Evolutionary conservation across 2,329 filamentous ascomycete genomes (phyloP), one percentile per base, ranked within the genome.

Genomic region (Phaeomoniella chlamydospora): DNA sequence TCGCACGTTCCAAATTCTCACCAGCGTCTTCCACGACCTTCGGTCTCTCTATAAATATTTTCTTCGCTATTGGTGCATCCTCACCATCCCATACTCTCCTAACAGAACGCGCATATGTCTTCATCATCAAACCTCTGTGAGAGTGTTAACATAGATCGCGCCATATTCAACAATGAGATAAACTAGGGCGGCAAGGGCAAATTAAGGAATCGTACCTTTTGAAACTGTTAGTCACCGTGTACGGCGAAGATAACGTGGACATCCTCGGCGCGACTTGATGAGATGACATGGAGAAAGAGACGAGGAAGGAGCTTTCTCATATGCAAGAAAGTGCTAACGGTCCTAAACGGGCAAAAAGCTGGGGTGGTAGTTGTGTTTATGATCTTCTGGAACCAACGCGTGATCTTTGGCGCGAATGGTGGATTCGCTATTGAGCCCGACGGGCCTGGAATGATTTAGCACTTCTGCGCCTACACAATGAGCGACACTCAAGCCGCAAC

Each of bases 161-260:
- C 22, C n/a, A n/a, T n/a, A n/a, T n/a, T n/a, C n/a, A n/a, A n/a
- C n/a, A n/a, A n/a, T n/a, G n/a, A n/a, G n/a, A 32, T 37, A 38
- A 30, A 19, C 40, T 35, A 18, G 15, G 26, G 33, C 30, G 34
- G 33, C 14, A 17, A 26, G 33, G 34, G 18, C n/a, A 26, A 19
- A 29, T 15, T 18, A 17, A 13, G 31, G 36, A 16, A 32, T 46
- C 45, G 29, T 57, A 64, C 62, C 62, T 58, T 54, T 64, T 65
- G 46, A 63, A 64, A 45, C 61, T 64, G 52, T 65, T 65, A 45
- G 62, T 64, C 47, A 65, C 61, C 46, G 61, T 64, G 54, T 61
- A 65, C 46, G 62, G 62, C 58, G 32, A 13, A 10, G 32, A 18
- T 17, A 34, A n/a, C 17, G 32, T 18, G 6, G 22, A n/a, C 22